Base-by-base conservation (phyloP, 1,284 basidiomycete species). In the Porogramme epimiltina region DNA sequence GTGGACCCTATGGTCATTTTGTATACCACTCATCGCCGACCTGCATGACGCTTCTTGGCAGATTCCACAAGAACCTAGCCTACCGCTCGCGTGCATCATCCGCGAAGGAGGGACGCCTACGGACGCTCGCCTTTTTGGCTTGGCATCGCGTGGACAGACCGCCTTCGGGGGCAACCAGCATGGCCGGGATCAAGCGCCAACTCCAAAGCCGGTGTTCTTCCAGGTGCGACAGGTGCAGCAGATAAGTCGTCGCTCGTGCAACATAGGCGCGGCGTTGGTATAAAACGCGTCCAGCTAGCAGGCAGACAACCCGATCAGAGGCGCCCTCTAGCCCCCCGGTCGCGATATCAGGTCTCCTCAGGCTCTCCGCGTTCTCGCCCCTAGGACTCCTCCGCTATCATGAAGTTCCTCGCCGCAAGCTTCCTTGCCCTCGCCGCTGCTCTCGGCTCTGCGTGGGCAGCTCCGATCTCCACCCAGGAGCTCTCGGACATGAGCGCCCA, bases 401-500 rank as follows among this genome's bases (percentile, higher is more conserved):
- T 54, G 52, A 50, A 47, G 52, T 50, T 54, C 37, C 18, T 49
- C 28, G 9, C 20, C 4, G 20, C 45, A 1, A 41, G 49, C 36
- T 47, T 38, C 33, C 38, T 51, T 24, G 28, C 52, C 15, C 47
- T 31, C 34, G 52, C 48, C 22, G 25, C 38, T 8, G 44, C 45
- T 6, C 19, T 53, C 48, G 24, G 39, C 42, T 18, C 34, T 9
- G 45, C 43, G 20, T 47, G 24, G 44, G 54, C 51, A 9, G 48
- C 43, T 5, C 56, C 56, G 16, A 40, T 59, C 45, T 47, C 54
- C 20, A 28, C 20, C 3, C 33, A 52, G 15, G 73, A 75, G 54
- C 66, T 78, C 22, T 65, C 58, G 42, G 55, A 60, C 49, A 76
- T 76, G 47, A 56, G 67, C 9, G 66, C 65, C 3, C 56, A 70